Base-by-base conservation (phyloP, 208 protist genomes). In the Trichomonas tenax region DNA sequence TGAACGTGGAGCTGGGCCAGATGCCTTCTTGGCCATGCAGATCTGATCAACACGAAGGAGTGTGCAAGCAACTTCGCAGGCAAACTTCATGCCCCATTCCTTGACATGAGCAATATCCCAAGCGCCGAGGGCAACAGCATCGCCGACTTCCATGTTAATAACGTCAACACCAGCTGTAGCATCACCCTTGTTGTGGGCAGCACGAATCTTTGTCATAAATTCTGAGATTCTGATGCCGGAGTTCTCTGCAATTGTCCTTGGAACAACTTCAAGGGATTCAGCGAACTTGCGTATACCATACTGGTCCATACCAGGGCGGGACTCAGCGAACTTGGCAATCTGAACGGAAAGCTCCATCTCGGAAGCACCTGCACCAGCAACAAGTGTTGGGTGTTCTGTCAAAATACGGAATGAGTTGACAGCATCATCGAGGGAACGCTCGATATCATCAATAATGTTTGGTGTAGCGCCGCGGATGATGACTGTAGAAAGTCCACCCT, bases 361-460 rank as follows among this genome's bases (percentile, higher is more conserved):
- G 45, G 98, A 97, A 48, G 99, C 99, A 96, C 99, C 99, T 44
- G 98, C 99, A 96, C 99, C 99, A 81, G 99, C 98, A 31, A 99
- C 97, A 36, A 99, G 98, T 82, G 98, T 98, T 51, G 63, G 82
- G n/a, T n/a, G n/a, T n/a, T n/a, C n/a, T n/a, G n/a, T n/a, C n/a
- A n/a, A n/a, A n/a, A n/a, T n/a, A n/a, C 99, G 99, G 97, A 98
- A 99, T 11, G 99, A 98, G 97, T 99, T 99, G 36, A 99, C 98
- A 88, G 98, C 99, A 97, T 99, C 97, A 99, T 96, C 97, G 84
- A 99, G 97, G 4, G 98, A 98, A 45, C 98, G 34, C n/a, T n/a
- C n/a, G n/a, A n/a, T n/a, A n/a, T n/a, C n/a, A n/a, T n/a, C n/a
- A n/a, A n/a, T n/a, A n/a, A n/a, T n/a, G n/a, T n/a, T n/a, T n/a